phyloP scores from a whole-genome alignment of 805 yeast genomes.

The Scheffersomyces ergatensis region DNA sequence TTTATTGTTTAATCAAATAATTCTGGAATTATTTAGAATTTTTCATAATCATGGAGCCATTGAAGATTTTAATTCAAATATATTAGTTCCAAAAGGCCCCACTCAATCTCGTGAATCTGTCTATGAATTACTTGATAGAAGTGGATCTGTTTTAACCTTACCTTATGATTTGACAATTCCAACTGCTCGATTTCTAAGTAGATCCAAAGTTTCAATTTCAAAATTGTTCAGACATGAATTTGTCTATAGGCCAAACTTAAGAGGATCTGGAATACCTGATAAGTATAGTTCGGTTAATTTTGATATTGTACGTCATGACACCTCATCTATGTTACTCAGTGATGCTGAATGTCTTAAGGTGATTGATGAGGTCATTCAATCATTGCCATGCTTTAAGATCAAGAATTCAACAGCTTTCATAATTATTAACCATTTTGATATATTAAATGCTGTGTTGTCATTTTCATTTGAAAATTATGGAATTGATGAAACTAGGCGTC shows the following conservation, averaged over 20 bases:
- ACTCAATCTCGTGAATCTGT: slow-evolving; percentile 62
- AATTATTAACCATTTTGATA: slow-evolving; percentile 76
- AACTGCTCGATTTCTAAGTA: slow-evolving; percentile 79
- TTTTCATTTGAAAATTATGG: slow-evolving; percentile 81
- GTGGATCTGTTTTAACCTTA: slow-evolving; percentile 84
- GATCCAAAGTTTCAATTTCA: slow-evolving; percentile 45
- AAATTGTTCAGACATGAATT: slow-evolving; percentile 76
- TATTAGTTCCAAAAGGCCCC: slow-evolving; percentile 78
- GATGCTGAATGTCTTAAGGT: slow-evolving; percentile 91
- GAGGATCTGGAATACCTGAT: slow-evolving; percentile 66
- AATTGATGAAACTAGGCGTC: slow-evolving; percentile 57
- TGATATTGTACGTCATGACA: slow-evolving; percentile 65
- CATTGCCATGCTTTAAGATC: slow-evolving; percentile 63
- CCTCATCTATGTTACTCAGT: slow-evolving; percentile 43
- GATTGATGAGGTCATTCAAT: slow-evolving; percentile 65
- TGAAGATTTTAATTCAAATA: slow-evolving; percentile 61
- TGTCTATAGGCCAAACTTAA: slow-evolving; percentile 67
- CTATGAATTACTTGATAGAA: slow-evolving; percentile 77
- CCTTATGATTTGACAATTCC: slow-evolving; percentile 92
- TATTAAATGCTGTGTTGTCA: slow-evolving; percentile 59
- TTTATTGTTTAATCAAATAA: slow-evolving; percentile 57
- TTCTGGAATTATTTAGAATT: slow-evolving; percentile 56
- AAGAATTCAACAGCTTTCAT: slow-evolving; percentile 52
- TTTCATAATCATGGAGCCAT: slow-evolving; percentile 86
- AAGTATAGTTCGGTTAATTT: slow-evolving; percentile 82